A percentile compares a stretch with the other conserved stretches of the same genome.
Evolutionary conservation across 805 yeast genomes (phyloP).

Genomic region (Yarrowia bubula): DNA sequence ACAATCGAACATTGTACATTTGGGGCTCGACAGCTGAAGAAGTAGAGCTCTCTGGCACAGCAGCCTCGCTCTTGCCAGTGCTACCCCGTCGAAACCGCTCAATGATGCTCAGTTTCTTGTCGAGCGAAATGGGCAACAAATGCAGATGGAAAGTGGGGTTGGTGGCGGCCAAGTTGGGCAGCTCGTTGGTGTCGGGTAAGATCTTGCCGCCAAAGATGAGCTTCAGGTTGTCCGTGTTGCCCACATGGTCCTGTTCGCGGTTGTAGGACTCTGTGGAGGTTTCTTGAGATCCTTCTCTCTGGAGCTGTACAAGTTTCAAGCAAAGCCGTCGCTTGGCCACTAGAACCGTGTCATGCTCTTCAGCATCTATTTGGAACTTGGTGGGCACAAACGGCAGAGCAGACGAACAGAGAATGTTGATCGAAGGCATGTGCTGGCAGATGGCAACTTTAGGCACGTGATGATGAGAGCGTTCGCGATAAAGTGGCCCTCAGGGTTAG

Average conservation of each 20-base stretch:
- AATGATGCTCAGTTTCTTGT: background rate
- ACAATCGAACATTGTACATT: background rate
- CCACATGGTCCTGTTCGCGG: slow-evolving; percentile 17
- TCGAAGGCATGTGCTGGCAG: slow-evolving; percentile 25
- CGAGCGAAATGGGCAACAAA: background rate
- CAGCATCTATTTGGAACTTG: slow-evolving; percentile 19
- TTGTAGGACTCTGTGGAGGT: slow-evolving; percentile 16
- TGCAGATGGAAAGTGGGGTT: slow-evolving; percentile 19
- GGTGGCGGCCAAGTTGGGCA: background rate
- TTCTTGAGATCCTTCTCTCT: background rate
- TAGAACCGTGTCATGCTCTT: background rate
- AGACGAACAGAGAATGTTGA: slow-evolving; percentile 26
- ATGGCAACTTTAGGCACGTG: slow-evolving; percentile 19
- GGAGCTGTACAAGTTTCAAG: slow-evolving; percentile 4
- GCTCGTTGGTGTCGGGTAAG: background rate
- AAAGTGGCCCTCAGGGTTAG: background rate
- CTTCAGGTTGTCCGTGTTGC: background rate
- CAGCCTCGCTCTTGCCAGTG: background rate
- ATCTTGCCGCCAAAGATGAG: slow-evolving; percentile 25
- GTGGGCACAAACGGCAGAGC: slow-evolving; percentile 15
- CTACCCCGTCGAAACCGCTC: background rate
- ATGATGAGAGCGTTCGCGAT: background rate
- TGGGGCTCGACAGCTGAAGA: background rate
- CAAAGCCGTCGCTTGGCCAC: slow-evolving; percentile 7
- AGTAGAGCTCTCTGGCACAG: background rate